Base-by-base conservation (phyloP, 352 stramenopile species). In the Pythium grandisporangium region DNA sequence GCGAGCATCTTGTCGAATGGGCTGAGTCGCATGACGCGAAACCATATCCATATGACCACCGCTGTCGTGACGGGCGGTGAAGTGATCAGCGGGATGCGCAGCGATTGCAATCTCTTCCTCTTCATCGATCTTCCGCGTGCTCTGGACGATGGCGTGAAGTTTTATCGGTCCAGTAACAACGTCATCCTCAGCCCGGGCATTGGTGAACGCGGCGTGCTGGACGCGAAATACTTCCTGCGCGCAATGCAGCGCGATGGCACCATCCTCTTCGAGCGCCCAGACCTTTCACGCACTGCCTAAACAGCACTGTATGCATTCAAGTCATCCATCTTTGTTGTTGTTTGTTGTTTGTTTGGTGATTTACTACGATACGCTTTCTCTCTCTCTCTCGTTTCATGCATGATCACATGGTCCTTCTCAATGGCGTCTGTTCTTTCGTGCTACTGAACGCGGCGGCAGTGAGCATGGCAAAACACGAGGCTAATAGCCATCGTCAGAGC, bases 11-110 rank as follows among this genome's bases (percentile, higher is more conserved):
- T 55, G 30, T 47, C 55, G 12, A 48, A 45, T 0, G 82, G 82
- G 0, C 47, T 95, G 5, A 81, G 53, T 16, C 79, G 78, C 14
- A 95, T 95, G 82, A 53, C 61, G 43, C 62, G 82, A 5, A 95
- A 95, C 40, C 82, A 95, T 41, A 88, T 95, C 20, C 82, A 95
- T 48, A 87, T 93, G 46, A 70, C 79, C 11, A 55, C 84, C 12
- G 54, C 44, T 6, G 70, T 87, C 14, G 48, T 66, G 1, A 45
- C 37, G 17, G 49, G 45, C 7, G 62, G 78, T 4, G 57, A 88
- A 4, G 71, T 93, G 23, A 70, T 92, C 16, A 92, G 79, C 32
- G 79, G 79, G 45, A 87, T 95, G 61, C 64, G 79, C 10, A 42
- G 53, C 5, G 76, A 57, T 38, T 88, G 75, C 40, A 56, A 92